These are phyloP conservation scores for Neofusicoccum sp. DNA, from an alignment of 2,329 filamentous ascomycete genomes.

Conservation along the genomic window DNA sequence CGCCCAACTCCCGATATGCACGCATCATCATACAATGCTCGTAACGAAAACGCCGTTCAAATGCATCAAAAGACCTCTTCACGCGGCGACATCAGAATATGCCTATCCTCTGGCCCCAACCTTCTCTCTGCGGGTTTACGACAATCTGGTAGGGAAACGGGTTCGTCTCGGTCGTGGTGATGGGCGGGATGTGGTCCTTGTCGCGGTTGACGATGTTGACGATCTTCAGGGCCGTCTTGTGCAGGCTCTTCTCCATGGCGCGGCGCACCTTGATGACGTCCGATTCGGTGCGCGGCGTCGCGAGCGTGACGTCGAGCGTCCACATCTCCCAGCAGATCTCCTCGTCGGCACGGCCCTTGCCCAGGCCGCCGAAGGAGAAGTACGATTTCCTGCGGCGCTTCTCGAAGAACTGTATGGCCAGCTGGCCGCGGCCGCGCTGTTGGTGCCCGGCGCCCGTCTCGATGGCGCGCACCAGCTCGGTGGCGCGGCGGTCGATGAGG, in stretches of 20 bases:
- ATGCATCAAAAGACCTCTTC: neutral
- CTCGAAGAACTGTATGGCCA: constrained; percentile 92
- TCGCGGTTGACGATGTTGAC: constrained; percentile 81
- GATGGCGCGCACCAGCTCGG: constrained; percentile 72
- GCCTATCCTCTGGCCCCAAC: constrained; percentile 77
- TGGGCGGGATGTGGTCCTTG: constrained; percentile 95
- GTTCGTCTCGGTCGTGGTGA: constrained; percentile 86
- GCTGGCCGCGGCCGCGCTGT: constrained; percentile 67
- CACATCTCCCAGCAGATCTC: constrained; percentile 97
- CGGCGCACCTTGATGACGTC: constrained; percentile 85
- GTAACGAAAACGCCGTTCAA: constrained; percentile 14
- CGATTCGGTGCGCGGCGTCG: constrained; percentile 82
- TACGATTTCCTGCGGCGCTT: constrained; percentile 81
- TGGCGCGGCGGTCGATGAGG: constrained; percentile 84
- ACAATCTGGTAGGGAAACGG: constrained; percentile 94
- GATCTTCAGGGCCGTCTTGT: constrained; percentile 86
- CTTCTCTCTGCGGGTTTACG: constrained; percentile 77
- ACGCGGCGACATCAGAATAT: constrained; percentile 50
- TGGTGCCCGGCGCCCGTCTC: constrained; percentile 58
- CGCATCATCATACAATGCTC: constrained; percentile 3
- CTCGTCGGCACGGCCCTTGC: constrained; percentile 66
- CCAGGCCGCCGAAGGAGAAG: constrained; percentile 58
- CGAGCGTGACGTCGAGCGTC: constrained; percentile 90
- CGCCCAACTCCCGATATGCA: constrained; percentile 17
- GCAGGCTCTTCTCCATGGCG: constrained; percentile 86